Base-by-base conservation (phyloP, 257 asterid genomes). In the Ophiorrhiza pumila region DNA sequence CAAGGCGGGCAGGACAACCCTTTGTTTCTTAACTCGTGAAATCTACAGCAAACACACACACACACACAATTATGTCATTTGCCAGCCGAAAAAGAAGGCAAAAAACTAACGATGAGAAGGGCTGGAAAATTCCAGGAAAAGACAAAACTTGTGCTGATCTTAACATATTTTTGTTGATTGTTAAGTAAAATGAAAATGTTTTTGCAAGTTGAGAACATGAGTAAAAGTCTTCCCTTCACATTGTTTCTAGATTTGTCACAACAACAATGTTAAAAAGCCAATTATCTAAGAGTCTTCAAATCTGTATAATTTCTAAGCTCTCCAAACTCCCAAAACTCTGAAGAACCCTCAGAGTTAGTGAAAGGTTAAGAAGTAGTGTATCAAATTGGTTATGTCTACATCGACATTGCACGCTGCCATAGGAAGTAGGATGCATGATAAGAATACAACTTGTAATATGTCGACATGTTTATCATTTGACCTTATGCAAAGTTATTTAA, bases 341-440 rank as follows among this genome's bases (percentile, higher is more conserved):
- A 27, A 20, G 32, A 57, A 45, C 73, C 53, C 25, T 52, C 68
- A 55, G 22, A 18, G 73, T 17, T 2, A 27, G 32, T 29, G 73
- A 74, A 74, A 56, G 78, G 78, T 58, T 74, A 17, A 41, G 35
- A 22, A 2, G 60, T 12, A 39, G 12, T 0, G 59, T 68, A 47
- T 75, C 69, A 32, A 23, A 58, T 43, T 42, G 49, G 41, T 34
- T 49, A 31, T 74, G 65, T 46, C 15, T n/a, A 63, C 25, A 55
- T 73, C 59, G 1, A 4, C 37, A 5, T 69, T 52, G 5, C n/a
- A n/a, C n/a, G n/a, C 37, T 12, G 17, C 20, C 27, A 5, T n/a
- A n/a, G n/a, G n/a, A 53, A 32, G 43, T 34, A n/a, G n/a, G n/a
- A n/a, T n/a, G n/a, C n/a, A 35, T 34, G 60, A 47, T 31, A 34